Percentiles rank a stretch among this genome's conserved stretches.
Conservation (phyloP, 2,329 filamentous ascomycete species). For the Colletotrichum noveboracense region DNA sequence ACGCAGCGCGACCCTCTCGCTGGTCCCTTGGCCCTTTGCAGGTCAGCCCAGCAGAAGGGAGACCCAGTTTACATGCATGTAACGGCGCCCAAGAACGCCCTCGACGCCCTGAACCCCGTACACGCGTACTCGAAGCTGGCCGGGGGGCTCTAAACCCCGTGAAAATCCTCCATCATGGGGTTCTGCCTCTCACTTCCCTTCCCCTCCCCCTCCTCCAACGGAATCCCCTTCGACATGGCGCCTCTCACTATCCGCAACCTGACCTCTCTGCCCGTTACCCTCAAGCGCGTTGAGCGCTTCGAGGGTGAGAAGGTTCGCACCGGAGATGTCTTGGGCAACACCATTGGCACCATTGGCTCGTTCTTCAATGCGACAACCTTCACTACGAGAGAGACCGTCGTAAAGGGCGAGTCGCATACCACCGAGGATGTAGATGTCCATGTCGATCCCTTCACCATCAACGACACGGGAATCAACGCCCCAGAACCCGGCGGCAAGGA, state of each 20-base stretch:
- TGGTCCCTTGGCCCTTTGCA: background rate
- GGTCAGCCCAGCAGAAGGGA: background rate
- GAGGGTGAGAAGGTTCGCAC: slow-evolving; percentile 51
- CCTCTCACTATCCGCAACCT: slow-evolving; percentile 82
- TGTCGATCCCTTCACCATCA: slow-evolving; percentile 72
- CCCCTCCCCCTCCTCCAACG: background rate
- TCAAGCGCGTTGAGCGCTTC: slow-evolving; percentile 78
- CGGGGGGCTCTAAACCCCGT: slow-evolving; percentile 10
- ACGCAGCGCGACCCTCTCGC: background rate
- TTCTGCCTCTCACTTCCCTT: slow-evolving; percentile 13
- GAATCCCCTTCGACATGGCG: slow-evolving; percentile 42
- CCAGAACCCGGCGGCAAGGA: slow-evolving; percentile 64
- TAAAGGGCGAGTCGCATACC: slow-evolving; percentile 65
- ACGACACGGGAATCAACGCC: slow-evolving; percentile 65
- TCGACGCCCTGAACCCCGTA: slow-evolving; percentile 6
- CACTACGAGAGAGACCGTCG: slow-evolving; percentile 32
- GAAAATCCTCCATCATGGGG: slow-evolving; percentile 18
- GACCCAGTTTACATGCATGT: slow-evolving; percentile 19
- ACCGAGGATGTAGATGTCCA: slow-evolving; percentile 66
- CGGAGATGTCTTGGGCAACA: slow-evolving; percentile 48
- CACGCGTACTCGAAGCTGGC: slow-evolving; percentile 14
- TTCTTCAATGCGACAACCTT: slow-evolving; percentile 48
- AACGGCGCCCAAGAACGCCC: background rate
- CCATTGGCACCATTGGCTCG: slow-evolving; percentile 47
- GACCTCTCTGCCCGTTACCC: slow-evolving; percentile 73